These are phyloP conservation scores for Sclerotinia borealis DNA, from an alignment of 2,329 filamentous ascomycete species.

Conservation along the genomic window DNA sequence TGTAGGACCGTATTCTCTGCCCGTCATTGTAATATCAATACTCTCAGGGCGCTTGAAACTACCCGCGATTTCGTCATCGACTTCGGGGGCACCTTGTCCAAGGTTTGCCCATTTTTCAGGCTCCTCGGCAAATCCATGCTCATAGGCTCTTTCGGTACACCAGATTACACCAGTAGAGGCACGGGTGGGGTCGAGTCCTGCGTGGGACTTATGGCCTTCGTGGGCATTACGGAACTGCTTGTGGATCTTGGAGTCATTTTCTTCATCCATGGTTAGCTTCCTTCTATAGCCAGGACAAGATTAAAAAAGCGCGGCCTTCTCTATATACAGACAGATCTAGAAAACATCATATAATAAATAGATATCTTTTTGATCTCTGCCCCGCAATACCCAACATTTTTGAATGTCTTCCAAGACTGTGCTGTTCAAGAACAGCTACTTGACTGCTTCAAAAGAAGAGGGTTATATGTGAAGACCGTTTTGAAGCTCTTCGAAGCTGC, in stretches of 20 bases:
- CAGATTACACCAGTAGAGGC: slow-evolving; percentile 92
- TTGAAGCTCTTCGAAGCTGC: neutral
- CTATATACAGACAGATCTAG: neutral
- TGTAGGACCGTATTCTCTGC: slow-evolving; percentile 87
- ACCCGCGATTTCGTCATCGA: slow-evolving; percentile 85
- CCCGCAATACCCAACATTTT: neutral
- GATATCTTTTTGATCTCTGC: neutral
- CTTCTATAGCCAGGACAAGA: neutral
- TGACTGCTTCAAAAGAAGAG: neutral
- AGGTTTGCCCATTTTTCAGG: slow-evolving; percentile 86
- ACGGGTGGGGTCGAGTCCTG: slow-evolving; percentile 80
- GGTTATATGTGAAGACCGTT: neutral
- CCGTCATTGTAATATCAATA: slow-evolving; percentile 71
- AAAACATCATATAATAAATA: neutral
- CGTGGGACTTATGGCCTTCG: slow-evolving; percentile 84
- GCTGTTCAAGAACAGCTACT: neutral
- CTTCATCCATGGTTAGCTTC: slow-evolving; percentile 39
- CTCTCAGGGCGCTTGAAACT: slow-evolving; percentile 76
- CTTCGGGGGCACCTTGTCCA: slow-evolving; percentile 88
- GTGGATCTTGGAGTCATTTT: slow-evolving; percentile 77
- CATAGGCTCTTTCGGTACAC: slow-evolving; percentile 80
- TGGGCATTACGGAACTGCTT: slow-evolving; percentile 84
- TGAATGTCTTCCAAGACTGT: neutral
- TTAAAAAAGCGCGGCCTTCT: neutral
- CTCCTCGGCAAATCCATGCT: slow-evolving; percentile 81